phyloP scores from a whole-genome alignment of 2,329 filamentous ascomycete genomes.

The Penicillium sp. region DNA sequence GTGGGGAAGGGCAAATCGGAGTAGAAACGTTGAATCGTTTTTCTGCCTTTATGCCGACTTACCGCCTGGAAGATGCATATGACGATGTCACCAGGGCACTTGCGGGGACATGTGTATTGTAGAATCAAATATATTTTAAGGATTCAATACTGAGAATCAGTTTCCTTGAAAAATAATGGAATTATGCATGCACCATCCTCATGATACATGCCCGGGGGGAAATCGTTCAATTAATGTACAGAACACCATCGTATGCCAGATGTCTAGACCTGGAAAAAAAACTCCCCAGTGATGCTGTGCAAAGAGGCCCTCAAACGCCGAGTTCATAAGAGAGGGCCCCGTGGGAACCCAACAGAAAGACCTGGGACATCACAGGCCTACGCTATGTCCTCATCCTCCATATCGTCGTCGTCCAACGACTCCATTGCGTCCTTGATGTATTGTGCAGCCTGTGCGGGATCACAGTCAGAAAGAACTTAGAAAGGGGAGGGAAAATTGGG shows the following conservation, averaged over 20 bases:
- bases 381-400: conserved; percentile 56
- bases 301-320: conserved; percentile 20
- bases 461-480: conserved; percentile 6
- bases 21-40: conserved; percentile 19
- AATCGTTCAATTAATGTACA: conserved; percentile 38
- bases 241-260: conserved; percentile 32
- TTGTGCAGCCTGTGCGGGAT: conserved; percentile 67
- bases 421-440: conserved; percentile 98
- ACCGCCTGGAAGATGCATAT: conserved; percentile 25
- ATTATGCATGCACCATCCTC: conserved; percentile 17
- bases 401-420: conserved; percentile 70
- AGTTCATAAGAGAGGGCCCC: conserved; percentile 15
- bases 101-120: not conserved
- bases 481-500: conserved; percentile 3
- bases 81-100: conserved; percentile 18
- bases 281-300: conserved; percentile 27
- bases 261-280: conserved; percentile 21
- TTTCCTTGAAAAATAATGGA: conserved; percentile 6
- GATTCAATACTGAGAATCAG: not conserved
- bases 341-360: conserved; percentile 16
- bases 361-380: conserved; percentile 27
- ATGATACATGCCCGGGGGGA: conserved; percentile 7
- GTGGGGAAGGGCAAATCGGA: conserved; percentile 12
- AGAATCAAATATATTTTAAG: not conserved
- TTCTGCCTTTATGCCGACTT: conserved; percentile 26